Percentiles rank a stretch among this genome's conserved stretches.
Conservation (phyloP, 495 filamentous ascomycete genomes). For the Tuber calosporum region DNA sequence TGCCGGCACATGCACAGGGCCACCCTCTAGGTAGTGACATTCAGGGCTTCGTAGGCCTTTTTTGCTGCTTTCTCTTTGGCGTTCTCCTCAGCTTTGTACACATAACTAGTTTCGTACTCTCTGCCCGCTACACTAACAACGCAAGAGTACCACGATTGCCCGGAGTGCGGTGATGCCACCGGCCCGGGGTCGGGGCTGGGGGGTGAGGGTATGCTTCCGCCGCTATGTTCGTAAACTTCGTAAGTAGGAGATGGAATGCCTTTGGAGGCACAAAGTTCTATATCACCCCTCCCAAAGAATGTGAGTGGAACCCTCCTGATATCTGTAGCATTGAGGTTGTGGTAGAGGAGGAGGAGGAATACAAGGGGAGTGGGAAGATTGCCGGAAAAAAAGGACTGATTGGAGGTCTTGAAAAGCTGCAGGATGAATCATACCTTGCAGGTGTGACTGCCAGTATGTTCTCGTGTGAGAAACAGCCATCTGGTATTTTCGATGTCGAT, state of each 20-base stretch:
- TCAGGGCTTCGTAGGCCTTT: constrained; percentile 40
- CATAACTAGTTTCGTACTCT: constrained; percentile 39
- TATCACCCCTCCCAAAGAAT: constrained; percentile 19
- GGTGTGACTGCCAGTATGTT: constrained; percentile 41
- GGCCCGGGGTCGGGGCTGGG: constrained; percentile 32
- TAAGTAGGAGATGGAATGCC: constrained; percentile 35
- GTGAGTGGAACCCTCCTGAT: constrained; percentile 23
- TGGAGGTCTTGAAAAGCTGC: constrained; percentile 21
- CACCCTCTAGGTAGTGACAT: constrained; percentile 23
- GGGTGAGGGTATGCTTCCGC: constrained; percentile 39
- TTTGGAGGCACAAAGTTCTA: constrained; percentile 37
- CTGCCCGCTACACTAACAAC: constrained; percentile 37
- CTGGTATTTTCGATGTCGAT: constrained; percentile 28
- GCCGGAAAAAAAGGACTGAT: constrained; percentile 17
- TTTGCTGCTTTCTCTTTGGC: constrained; percentile 40
- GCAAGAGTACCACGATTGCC: constrained; percentile 40
- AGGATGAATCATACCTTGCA: constrained; percentile 40
- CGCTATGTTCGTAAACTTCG: constrained; percentile 41
- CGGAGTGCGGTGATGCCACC: constrained; percentile 25
- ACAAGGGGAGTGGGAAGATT: constrained; percentile 27
- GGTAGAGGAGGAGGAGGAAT: constrained; percentile 15
- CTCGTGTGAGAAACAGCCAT: constrained; percentile 41
- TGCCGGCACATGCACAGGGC: constrained; percentile 20
- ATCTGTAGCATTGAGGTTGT: constrained; percentile 12
- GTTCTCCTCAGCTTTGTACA: constrained; percentile 41